Conservation (phyloP, 2,329 filamentous ascomycete genomes). For the Chaetomiaceae sp. region DNA sequence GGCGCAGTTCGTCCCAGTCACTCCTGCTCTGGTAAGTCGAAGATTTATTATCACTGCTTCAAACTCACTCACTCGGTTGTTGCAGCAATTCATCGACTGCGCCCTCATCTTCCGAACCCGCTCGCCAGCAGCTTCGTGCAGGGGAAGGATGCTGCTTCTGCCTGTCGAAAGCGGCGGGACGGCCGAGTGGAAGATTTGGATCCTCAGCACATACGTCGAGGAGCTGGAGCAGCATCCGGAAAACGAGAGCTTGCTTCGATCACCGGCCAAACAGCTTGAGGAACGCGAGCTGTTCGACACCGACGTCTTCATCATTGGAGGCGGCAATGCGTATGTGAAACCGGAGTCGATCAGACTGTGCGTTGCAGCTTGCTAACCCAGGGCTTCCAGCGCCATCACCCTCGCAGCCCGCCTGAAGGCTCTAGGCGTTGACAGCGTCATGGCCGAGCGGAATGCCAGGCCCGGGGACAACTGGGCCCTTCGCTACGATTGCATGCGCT, state of each 20-base stretch:
- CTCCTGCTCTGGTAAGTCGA: slow-evolving; percentile 19
- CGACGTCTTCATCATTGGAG: slow-evolving; percentile 34
- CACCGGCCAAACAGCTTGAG: slow-evolving; percentile 22
- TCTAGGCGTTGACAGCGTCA: slow-evolving; percentile 32
- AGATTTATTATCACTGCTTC: neutral
- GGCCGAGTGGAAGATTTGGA: slow-evolving; percentile 35
- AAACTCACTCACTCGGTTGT: neutral
- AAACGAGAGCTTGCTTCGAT: slow-evolving; percentile 25
- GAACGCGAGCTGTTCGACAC: slow-evolving; percentile 25
- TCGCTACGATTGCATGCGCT: slow-evolving; percentile 37
- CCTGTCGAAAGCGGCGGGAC: slow-evolving; percentile 10
- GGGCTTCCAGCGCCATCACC: slow-evolving; percentile 26
- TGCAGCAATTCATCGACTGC: slow-evolving; percentile 32
- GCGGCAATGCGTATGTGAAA: slow-evolving; percentile 29
- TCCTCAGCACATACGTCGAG: slow-evolving; percentile 30
- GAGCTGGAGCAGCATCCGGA: slow-evolving; percentile 28
- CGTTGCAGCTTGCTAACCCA: neutral
- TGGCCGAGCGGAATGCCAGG: slow-evolving; percentile 34
- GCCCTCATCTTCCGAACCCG: slow-evolving; percentile 32
- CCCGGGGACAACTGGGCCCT: slow-evolving; percentile 38
- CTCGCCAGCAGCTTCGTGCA: slow-evolving; percentile 29
- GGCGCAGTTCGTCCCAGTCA: slow-evolving; percentile 18
- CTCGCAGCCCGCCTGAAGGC: slow-evolving; percentile 38
- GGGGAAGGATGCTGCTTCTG: slow-evolving; percentile 33
- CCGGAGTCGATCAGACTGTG: slow-evolving; percentile 12